Percentiles rank a stretch among this genome's conserved stretches.
These are phyloP conservation scores for Penicillium nordicum DNA, from an alignment of 2,329 filamentous ascomycete genomes.

Conservation along the genomic window DNA sequence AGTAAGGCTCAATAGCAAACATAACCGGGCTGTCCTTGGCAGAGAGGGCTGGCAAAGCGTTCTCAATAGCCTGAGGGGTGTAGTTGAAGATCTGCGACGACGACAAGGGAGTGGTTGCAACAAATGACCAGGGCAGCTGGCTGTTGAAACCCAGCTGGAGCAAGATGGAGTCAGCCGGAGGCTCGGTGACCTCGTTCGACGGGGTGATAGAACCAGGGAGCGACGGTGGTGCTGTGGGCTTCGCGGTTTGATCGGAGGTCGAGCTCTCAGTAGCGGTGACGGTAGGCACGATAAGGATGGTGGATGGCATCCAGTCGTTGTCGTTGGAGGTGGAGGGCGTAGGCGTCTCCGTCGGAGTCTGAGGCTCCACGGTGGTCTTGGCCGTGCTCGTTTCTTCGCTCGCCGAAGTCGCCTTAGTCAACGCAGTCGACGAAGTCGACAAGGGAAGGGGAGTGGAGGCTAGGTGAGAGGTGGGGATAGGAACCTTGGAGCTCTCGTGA, in stretches of 20 bases:
- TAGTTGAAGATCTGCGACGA: constrained; percentile 81
- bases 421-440: constrained; percentile 31
- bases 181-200: constrained; percentile 53
- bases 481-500: constrained; percentile 9
- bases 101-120: constrained; percentile 66
- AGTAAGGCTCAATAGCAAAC: constrained; percentile 69
- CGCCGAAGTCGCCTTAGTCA: constrained; percentile 22
- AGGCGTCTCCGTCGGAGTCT: constrained; percentile 23
- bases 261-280: constrained; percentile 7
- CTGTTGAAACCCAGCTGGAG: constrained; percentile 84
- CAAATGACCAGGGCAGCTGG: constrained; percentile 78
- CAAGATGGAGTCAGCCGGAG: constrained; percentile 63
- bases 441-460: constrained; percentile 40
- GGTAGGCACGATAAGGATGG: constrained; percentile 19
- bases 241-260: constrained; percentile 37
- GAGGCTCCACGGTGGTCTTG: constrained; percentile 28
- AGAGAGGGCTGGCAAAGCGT: constrained; percentile 52
- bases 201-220: constrained; percentile 76
- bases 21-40: constrained; percentile 56
- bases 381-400: constrained; percentile 24
- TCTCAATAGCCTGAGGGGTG: constrained; percentile 67
- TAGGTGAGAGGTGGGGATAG: constrained; percentile 6
- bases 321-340: constrained; percentile 22
- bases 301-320: constrained; percentile 23
- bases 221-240: constrained; percentile 57